phyloP scores from a whole-genome alignment of 768 basidiomycete genomes.

The Vararia minispora region DNA sequence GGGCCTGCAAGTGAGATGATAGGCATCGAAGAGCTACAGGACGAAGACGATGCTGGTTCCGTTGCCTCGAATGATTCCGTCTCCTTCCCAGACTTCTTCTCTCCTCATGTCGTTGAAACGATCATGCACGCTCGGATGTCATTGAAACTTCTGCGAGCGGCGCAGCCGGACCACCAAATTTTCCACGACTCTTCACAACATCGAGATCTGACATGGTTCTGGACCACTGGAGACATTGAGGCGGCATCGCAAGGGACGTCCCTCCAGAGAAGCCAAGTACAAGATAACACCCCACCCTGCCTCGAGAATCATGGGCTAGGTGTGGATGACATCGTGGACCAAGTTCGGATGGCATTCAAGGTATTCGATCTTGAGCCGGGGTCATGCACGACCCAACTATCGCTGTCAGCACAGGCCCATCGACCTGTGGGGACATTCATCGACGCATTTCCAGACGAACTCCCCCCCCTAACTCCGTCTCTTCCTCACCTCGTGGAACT shows the following conservation, averaged over 20 bases:
- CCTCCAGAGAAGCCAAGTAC: no score
- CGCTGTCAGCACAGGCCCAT: conserved; percentile 17
- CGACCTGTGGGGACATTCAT: conserved; percentile 37
- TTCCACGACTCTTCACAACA: conserved; percentile 21
- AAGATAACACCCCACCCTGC: not conserved
- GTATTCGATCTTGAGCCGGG: conserved; percentile 65
- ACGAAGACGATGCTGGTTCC: conserved; percentile 23
- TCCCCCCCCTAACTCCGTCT: conserved; percentile 58
- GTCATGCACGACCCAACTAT: conserved; percentile 18
- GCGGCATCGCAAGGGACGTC: conserved; percentile 37
- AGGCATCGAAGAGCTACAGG: conserved; percentile 28
- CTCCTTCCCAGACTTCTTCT: conserved; percentile 57
- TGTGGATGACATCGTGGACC: no score
- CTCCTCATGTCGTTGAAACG: conserved; percentile 33
- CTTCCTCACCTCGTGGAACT: conserved; percentile 50
- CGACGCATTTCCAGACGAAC: conserved; percentile 38
- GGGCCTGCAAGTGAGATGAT: conserved; percentile 17
- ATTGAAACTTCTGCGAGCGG: conserved; percentile 48
- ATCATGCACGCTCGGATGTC: conserved; percentile 62
- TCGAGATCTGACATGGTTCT: conserved; percentile 44
- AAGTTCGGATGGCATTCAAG: conserved; percentile 34
- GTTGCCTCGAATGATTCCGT: conserved; percentile 22
- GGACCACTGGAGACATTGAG: conserved; percentile 44
- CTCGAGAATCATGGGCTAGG: conserved; percentile 1
- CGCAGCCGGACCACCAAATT: conserved; percentile 53